A percentile compares a stretch with the other conserved stretches of the same genome.
These are phyloP conservation scores for Neocucurbitaria cava DNA, from an alignment of 2,329 filamentous ascomycete species.

Conservation along the genomic window DNA sequence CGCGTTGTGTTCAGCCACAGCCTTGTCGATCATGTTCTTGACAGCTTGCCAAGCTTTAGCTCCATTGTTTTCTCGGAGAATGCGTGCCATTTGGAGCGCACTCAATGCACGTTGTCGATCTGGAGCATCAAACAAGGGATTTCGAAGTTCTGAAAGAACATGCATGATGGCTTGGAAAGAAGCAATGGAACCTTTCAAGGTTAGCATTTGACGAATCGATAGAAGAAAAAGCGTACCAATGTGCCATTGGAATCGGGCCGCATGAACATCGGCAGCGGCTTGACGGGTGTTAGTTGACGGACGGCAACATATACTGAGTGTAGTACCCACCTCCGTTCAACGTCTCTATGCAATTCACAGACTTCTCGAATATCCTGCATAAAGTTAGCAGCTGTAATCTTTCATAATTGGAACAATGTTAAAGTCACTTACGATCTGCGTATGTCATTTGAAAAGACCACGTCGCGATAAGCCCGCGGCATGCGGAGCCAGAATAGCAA, in stretches of 20 bases:
- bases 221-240: constrained; percentile 30
- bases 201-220: constrained; percentile 9
- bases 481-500: constrained; percentile 50
- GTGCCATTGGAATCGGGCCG: constrained; percentile 49
- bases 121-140: constrained; percentile 43
- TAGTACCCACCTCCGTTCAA: too few relatives aligned
- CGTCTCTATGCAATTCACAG: constrained; percentile 47
- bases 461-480: constrained; percentile 45
- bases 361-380: constrained; percentile 47
- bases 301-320: too few relatives aligned
- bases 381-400: constrained; percentile 3
- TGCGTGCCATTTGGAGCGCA: constrained; percentile 41
- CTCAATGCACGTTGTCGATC: constrained; percentile 45
- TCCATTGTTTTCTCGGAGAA: constrained; percentile 42
- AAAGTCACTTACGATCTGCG: constrained; percentile 43
- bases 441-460: constrained; percentile 45
- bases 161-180: constrained; percentile 49
- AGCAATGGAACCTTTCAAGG: constrained; percentile 35
- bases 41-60: constrained; percentile 48
- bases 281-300: too few relatives aligned
- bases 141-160: constrained; percentile 48
- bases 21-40: constrained; percentile 48
- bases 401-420: too few relatives aligned
- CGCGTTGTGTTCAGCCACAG: constrained; percentile 34
- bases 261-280: constrained; percentile 44